Base-by-base conservation (phyloP, 768 basidiomycete genomes). In the Pleurotus eryngii region DNA sequence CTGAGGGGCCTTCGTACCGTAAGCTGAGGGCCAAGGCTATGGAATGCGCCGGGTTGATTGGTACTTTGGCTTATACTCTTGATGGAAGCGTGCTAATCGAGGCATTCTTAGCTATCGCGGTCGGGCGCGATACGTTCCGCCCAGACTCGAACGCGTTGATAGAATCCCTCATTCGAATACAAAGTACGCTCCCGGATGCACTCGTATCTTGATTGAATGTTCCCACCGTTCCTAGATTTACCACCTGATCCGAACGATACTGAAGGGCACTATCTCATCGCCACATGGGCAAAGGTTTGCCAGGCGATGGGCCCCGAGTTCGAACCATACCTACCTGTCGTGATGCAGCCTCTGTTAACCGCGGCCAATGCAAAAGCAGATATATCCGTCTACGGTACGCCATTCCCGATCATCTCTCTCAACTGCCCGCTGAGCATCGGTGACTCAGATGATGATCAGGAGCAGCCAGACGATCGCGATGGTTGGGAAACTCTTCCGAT, bases 251-350 rank as follows among this genome's bases (percentile, higher is more conserved):
- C 86, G 1, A 77, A 80, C 9, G 91, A 95, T 64, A 84, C 87
- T 0, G 85, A 91, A 61, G 76, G 77, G 0, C 86, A 88, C 56
- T 93, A 92, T 66, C 76, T 94, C 24, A 91, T 92, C 48, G 83
- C 86, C 43, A 95, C 92, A 0, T 95, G 92, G 92, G 88, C 90
- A 2, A 94, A 91, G 64, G 80, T 95, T 0, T 93, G 90, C 66
- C 91, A 92, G 60, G 90, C 90, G 0, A 80, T 95, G 64, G 89
- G 89, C 0, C 76, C 81, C 9, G 89, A 94, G 65, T 96, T 95
- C 59, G 90, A 90, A 65, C 91, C 91, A 0, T 95, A 91, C 68
- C 79, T 95, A 2, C 86, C 87, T 0, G 80, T 89, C 14, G 92
- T 95, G 2, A 92, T 95, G 84, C 90, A 92, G 0, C 79, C 83